Base-by-base conservation (phyloP, 1,139 yeast species). In the Pneumocystis oryctolagi region DNA sequence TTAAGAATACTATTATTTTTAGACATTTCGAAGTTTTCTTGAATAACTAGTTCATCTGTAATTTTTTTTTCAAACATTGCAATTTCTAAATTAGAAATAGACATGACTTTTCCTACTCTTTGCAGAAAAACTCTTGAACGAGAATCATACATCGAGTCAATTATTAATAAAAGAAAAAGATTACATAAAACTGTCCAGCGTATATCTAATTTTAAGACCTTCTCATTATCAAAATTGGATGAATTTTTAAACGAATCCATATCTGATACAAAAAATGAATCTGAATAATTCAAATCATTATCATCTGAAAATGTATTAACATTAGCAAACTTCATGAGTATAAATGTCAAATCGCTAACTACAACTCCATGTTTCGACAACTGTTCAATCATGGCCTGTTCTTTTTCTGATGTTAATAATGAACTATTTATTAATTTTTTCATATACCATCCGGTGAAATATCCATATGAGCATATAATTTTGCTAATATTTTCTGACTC, bases 131-230 rank as follows among this genome's bases (percentile, higher is more conserved):
- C 80, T 65, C 97, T 78, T 3, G 97, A 89, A 59, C 98, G 79
- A 14, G 97, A 77, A 72, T 94, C 99, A 72, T 89, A 94, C 63
- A 84, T 81, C 0, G 96, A 90, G 67, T 90, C 96, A 62, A 90
- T 84, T 28, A 92, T 75, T 2, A 92, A 77, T 3, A 89, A 79
- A 59, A 94, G 76, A 70, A 92, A 89, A 63, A 94, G 75, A 72
- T 94, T 98, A 73, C 98, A 94, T 1, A 92, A 77, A 8, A 92
- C 80, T 0, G 96, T 90, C 98, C 98, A 92, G 53, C 92, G 82
- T 56, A 92, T 80, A 71, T 90, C 96, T 64, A 89, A 53, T 1
- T 39, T 25, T 16, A 25, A 16, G 6, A 18, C 18, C 14, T 59
- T 20, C 18, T 35, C 81, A 39, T 84, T 14, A 47, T 8, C 3